Evolutionary conservation across 2,329 filamentous ascomycete genomes (phyloP).

Genomic region (Onygenales sp.): DNA sequence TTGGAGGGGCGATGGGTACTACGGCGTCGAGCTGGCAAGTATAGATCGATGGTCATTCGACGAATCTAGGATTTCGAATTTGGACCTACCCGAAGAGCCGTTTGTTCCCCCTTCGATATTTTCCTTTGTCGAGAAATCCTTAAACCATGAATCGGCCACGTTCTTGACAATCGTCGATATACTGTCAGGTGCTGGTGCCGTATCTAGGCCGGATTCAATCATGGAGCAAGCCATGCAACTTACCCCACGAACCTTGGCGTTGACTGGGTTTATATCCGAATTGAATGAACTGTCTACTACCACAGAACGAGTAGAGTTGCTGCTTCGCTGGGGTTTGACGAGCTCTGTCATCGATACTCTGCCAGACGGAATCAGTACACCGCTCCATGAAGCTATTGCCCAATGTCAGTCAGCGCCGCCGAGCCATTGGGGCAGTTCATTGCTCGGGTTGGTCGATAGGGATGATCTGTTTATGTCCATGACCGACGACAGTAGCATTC

Average conservation of each 20-base stretch:
- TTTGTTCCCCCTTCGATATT: conserved; percentile 52
- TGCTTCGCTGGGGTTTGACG: conserved; percentile 59
- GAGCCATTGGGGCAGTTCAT: conserved; percentile 59
- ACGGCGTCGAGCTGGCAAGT: conserved; percentile 50
- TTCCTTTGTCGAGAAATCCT: conserved; percentile 41
- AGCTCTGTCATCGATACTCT: conserved; percentile 64
- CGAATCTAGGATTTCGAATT: conserved; percentile 35
- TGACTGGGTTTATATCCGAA: conserved; percentile 57
- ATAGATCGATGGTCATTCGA: conserved; percentile 49
- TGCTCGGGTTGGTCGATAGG: conserved; percentile 68
- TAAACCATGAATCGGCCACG: conserved; percentile 21
- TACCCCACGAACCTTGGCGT: conserved; percentile 59
- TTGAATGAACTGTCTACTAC: conserved; percentile 42
- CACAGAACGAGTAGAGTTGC: conserved; percentile 60
- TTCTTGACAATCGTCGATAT: conserved; percentile 45
- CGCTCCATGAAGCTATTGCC: conserved; percentile 75
- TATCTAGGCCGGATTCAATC: conserved; percentile 20
- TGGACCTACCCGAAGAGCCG: conserved; percentile 39
- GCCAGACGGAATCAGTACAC: conserved; percentile 72
- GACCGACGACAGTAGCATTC: conserved; percentile 33
- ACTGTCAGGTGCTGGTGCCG: conserved; percentile 25
- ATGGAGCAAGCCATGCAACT: conserved; percentile 30
- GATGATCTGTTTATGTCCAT: conserved; percentile 68
- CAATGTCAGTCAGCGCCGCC: conserved; percentile 76
- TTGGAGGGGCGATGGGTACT: conserved; percentile 43